Evolutionary conservation across 2,329 filamentous ascomycete species (phyloP), one percentile per base, ranked within the genome.

Genomic region (Diaporthe destruens): DNA sequence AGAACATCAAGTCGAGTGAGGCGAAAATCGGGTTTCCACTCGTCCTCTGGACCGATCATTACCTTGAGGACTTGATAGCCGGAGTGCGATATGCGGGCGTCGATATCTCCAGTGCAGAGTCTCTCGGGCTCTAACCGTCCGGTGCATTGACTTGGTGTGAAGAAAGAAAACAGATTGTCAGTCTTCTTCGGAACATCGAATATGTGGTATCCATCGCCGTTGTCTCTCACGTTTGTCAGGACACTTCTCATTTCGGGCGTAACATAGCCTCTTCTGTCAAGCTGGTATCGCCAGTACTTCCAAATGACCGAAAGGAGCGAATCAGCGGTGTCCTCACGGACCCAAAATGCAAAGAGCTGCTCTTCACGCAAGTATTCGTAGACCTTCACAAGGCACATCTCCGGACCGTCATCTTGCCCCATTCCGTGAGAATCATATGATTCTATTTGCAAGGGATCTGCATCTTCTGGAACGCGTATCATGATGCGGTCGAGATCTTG

Each of bases 381-480:
- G 32, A 70, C 68, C 34, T 70, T 70, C 32, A 70, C 44, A 16
- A 70, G 55, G n/a, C 54, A 70, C 68, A 70, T 61, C 14, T 54
- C 65, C 6, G 54, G 23, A 6, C 0, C 7, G 6, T 16, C 32
- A 7, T 47, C 11, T 51, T 25, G 18, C 4, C 0, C 14, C 25
- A 11, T 12, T 5, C 11, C 7, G 8, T 3, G 0, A n/a, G 39
- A 2, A 14, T 3, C 25, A 11, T 12, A 16, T 2, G 51, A 39
- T 44, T 16, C 23, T 14, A 32, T 9, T n/a, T 32, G 11, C 20
- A 32, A 61, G 18, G 11, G 18, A 29, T 20, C 20, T 18, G 68
- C 6, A 18, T 70, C 68, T 18, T 70, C 68, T 11, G 68, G 68
- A 42, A 70, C n/a, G 0, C 42, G 55, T 14, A 70, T 14, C 23